Conservation (phyloP, 352 stramenopile species). For the Phytophthora megakarya region DNA sequence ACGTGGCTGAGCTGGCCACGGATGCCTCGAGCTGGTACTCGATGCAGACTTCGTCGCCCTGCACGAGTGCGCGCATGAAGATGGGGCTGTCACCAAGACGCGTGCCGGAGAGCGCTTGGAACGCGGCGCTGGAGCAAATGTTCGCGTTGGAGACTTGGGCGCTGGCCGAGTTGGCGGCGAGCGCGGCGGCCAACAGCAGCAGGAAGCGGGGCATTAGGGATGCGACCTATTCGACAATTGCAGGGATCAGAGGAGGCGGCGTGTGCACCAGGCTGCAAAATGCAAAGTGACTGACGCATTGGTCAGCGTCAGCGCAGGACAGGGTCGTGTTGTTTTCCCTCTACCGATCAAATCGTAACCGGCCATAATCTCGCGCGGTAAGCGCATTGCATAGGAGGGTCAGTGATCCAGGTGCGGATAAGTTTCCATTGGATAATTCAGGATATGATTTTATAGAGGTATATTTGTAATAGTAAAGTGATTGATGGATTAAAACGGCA, state of each 20-base stretch:
- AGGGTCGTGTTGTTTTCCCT: conserved; percentile 3
- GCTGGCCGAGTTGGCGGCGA: conserved; percentile 18
- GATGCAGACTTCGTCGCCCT: conserved; percentile 65
- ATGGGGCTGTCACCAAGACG: conserved; percentile 64
- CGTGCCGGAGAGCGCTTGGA: conserved; percentile 48
- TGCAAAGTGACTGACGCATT: conserved; percentile 27
- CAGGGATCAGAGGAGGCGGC: conserved; percentile 1
- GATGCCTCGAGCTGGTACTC: conserved; percentile 60
- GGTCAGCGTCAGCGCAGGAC: background rate
- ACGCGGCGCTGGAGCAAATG: conserved; percentile 62
- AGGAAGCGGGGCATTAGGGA: conserved; percentile 12
- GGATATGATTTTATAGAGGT: background rate
- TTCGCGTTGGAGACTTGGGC: conserved; percentile 29
- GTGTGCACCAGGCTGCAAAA: conserved; percentile 23
- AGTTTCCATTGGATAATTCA: background rate
- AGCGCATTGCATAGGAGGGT: background rate
- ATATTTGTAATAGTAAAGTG: background rate
- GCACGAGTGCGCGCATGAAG: conserved; percentile 58
- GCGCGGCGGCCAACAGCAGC: conserved; percentile 15
- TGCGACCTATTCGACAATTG: conserved; percentile 29
- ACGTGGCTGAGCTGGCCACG: conserved; percentile 43
- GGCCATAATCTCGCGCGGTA: conserved; percentile 21
- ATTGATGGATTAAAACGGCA: background rate
- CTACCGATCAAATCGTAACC: conserved; percentile 5
- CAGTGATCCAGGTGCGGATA: background rate